Conservation (phyloP, 176 grass and related monocot species). For the Eleusine indica region DNA sequence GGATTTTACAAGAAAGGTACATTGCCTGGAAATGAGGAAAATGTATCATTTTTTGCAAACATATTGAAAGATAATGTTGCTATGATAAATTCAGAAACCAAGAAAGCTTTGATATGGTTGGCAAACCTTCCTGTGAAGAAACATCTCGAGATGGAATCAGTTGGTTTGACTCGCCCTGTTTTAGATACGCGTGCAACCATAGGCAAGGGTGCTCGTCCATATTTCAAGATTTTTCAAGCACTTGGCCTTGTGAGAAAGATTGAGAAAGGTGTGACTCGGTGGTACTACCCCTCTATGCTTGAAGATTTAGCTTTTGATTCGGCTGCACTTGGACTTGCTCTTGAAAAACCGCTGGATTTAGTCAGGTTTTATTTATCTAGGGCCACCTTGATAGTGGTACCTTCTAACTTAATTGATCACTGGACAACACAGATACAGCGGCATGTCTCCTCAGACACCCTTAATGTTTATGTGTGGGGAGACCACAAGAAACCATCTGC, state of each 20-base stretch:
- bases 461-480: slow-evolving; percentile 72
- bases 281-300: slow-evolving; percentile 83
- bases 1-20: slow-evolving; percentile 86
- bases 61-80: slow-evolving; percentile 77
- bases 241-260: slow-evolving; percentile 85
- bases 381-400: slow-evolving; percentile 91
- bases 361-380: slow-evolving; percentile 80
- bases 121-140: slow-evolving; percentile 71
- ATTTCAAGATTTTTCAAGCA: slow-evolving; percentile 91
- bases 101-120: slow-evolving; percentile 91
- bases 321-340: slow-evolving; percentile 68
- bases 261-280: slow-evolving; percentile 55
- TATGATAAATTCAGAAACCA: slow-evolving; percentile 71
- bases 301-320: slow-evolving; percentile 89
- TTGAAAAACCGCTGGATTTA: slow-evolving; percentile 66
- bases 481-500: slow-evolving; percentile 71
- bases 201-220: slow-evolving; percentile 55
- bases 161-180: slow-evolving; percentile 81
- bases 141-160: slow-evolving; percentile 73
- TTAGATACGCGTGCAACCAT: slow-evolving; percentile 53
- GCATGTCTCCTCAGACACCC: slow-evolving; percentile 66
- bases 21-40: slow-evolving; percentile 66
- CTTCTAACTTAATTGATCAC: slow-evolving; percentile 95
- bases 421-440: slow-evolving; percentile 92
- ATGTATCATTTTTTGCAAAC: slow-evolving; percentile 71